These are phyloP conservation scores for Penicillium egyptiacum DNA, from an alignment of 495 filamentous ascomycete species.

Conservation along the genomic window DNA sequence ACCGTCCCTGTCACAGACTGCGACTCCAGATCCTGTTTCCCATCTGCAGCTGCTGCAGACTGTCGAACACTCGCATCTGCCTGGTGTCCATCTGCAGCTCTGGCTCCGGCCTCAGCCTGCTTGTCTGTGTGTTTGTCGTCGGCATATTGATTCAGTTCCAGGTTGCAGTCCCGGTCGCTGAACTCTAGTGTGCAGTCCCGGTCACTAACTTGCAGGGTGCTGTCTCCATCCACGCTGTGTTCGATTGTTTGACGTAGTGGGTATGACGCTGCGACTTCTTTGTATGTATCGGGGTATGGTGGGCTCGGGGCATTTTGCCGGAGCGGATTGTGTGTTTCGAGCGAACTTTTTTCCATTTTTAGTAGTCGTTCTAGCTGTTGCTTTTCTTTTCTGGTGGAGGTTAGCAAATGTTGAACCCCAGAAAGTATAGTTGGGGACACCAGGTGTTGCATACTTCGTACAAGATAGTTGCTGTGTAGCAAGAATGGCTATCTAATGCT, in stretches of 20 bases:
- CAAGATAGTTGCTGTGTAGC: neutral
- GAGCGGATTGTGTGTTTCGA: neutral
- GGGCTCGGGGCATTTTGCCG: neutral
- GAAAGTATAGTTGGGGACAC: neutral
- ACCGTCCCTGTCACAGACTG: slow-evolving; percentile 7
- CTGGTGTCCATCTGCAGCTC: neutral
- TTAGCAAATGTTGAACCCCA: neutral
- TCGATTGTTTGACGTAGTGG: slow-evolving; percentile 2
- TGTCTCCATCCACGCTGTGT: neutral
- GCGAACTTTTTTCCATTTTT: neutral
- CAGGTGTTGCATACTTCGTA: neutral
- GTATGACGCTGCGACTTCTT: slow-evolving; percentile 2
- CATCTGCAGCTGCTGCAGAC: neutral
- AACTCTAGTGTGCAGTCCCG: slow-evolving; percentile 7
- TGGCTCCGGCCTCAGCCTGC: neutral
- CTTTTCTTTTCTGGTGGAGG: neutral
- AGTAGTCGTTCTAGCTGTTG: neutral
- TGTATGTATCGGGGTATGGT: slow-evolving; percentile 3
- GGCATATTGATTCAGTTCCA: slow-evolving; percentile 6
- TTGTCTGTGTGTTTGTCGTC: slow-evolving; percentile 6
- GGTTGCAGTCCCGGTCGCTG: slow-evolving; percentile 4
- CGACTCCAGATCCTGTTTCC: neutral
- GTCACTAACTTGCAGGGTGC: slow-evolving; percentile 8
- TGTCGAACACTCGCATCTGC: neutral
- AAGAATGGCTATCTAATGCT: neutral